A percentile compares a stretch with the other conserved stretches of the same genome.
These are phyloP conservation scores for Kurtzmaniella quercitrusa DNA, from an alignment of 1,139 yeast genomes.

Conservation along the genomic window DNA sequence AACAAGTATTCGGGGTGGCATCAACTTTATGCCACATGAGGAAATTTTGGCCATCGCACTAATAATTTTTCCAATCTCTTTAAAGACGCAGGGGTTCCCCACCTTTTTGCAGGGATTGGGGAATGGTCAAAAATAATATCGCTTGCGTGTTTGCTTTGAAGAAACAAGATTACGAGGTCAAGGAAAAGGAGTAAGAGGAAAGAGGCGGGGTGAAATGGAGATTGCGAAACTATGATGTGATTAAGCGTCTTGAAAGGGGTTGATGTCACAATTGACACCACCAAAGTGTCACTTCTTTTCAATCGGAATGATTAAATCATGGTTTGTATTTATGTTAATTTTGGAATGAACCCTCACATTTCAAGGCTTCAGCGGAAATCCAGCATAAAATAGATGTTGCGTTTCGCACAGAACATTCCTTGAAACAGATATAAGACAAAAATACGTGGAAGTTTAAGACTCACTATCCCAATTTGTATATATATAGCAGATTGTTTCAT, in stretches of 20 bases:
- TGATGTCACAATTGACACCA: background rate
- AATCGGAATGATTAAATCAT: too few species aligned
- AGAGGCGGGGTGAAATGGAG: background rate
- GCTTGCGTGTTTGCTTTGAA: background rate
- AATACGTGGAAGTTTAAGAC: too few species aligned
- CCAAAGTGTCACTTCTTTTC: background rate
- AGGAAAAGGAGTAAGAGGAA: background rate
- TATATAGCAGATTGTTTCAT: too few species aligned
- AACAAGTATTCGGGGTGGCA: background rate
- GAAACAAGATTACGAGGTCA: background rate
- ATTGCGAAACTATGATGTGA: background rate
- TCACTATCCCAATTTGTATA: too few species aligned
- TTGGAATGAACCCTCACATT: too few species aligned
- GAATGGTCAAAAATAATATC: background rate
- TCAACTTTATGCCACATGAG: slow-evolving; percentile 10
- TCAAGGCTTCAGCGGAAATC: too few species aligned
- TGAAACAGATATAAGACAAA: too few species aligned
- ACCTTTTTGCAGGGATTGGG: background rate
- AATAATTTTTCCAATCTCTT: background rate
- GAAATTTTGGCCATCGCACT: slow-evolving; percentile 8
- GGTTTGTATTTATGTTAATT: too few species aligned
- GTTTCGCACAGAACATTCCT: too few species aligned
- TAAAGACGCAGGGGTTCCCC: slow-evolving; percentile 4
- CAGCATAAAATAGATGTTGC: too few species aligned
- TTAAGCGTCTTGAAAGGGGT: too few species aligned